Evolutionary conservation across 108 stramenopile genomes (phyloP), one percentile per base, ranked within the genome.

Genomic region (Conticribra weissflogii): DNA sequence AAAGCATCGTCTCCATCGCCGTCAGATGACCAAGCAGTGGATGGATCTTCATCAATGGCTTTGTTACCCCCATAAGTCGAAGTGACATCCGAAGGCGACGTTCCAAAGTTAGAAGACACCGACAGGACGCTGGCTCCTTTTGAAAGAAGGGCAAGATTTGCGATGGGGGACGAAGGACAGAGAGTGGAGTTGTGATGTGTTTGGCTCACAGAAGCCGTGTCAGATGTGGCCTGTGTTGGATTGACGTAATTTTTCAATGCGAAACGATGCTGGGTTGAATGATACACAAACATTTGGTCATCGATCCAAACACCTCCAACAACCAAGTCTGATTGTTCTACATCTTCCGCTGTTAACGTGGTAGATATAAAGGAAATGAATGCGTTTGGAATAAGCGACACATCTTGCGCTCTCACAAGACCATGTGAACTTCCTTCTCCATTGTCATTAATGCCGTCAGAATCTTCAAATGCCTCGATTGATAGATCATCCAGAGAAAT

Each of bases 1-100:
- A 45, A 67, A 5, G 66, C 66, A 67, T 67, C 54, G 18, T 67
- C 47, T n/a, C 66, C 66, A 56, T 67, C 66, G 45, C 36, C 44
- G 1, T 2, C 45, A 2, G 54, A 45, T 12, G 66, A 67, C 64
- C 64, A 65, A 51, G 49, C 64, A 0, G 64, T 52, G 19, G 49
- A 52, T 8, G 49, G 8, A 65, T 65, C 51, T 2, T 33, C 64
- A 30, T 65, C 64, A 33, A 65, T 65, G 7, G 64, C 64, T 22
- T 65, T 65, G 4, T 25, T 17, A 5, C 33, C 32, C 8, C n/a
- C 17, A n/a, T 52, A 65, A 16, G 3, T 18, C 1, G 34, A 45
- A 15, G 66, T 56, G 4, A 51, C 50, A 19, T 9, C 50, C 16
- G 16, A 17, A 4, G 50, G 50, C 3, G 16, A 18, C 4, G 50